Evolutionary conservation across 1,284 basidiomycete species (phyloP), one percentile per base, ranked within the genome.

Genomic region (Irpex sp.): DNA sequence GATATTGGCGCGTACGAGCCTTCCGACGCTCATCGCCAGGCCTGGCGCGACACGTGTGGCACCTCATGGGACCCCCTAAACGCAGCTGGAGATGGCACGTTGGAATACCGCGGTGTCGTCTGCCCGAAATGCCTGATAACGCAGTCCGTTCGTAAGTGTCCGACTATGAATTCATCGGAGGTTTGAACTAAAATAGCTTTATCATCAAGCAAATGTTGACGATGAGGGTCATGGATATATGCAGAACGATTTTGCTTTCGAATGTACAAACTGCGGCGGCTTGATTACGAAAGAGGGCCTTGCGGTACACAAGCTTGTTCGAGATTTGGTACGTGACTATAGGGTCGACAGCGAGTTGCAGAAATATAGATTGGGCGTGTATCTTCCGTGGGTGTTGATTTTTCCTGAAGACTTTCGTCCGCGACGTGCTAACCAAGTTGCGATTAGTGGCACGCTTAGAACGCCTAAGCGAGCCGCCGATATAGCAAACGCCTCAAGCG

Each of bases 51-150:
- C 57, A 15, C n/a, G 11, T 66, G 60, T 9, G 44, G 59, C 36
- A 65, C 62, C 26, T 36, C 58, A 6, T 68, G 26, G 31, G 66
- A 68, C 48, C 67, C 66, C 4, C n/a, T 67, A 15, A 60, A 64
- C 19, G 60, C 64, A 49, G 58, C 61, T 2, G n/a, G 58, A 6
- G 17, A 51, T 19, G 49, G 49, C 19, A 51, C 31, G 19, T 38
- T 63, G 26, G 37, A 36, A 17, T 36, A 59, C 13, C 62, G 49
- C 31, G 37, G 6, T 11, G 54, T 68, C 3, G 64, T 47, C 19
- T 68, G 67, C 47, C 66, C 67, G 5, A 52, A 61, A 26, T 68
- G 67, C 44, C 17, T 56, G 13, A 49, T 37, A 7, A 15, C 15
- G 5, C 55, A 59, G 5, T 26, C 52, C 34, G 61, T 58, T 21